Percentiles rank a stretch among this genome's conserved stretches.
phyloP scores from a whole-genome alignment of 2,329 filamentous ascomycete species.

The Venturia carpophila region DNA sequence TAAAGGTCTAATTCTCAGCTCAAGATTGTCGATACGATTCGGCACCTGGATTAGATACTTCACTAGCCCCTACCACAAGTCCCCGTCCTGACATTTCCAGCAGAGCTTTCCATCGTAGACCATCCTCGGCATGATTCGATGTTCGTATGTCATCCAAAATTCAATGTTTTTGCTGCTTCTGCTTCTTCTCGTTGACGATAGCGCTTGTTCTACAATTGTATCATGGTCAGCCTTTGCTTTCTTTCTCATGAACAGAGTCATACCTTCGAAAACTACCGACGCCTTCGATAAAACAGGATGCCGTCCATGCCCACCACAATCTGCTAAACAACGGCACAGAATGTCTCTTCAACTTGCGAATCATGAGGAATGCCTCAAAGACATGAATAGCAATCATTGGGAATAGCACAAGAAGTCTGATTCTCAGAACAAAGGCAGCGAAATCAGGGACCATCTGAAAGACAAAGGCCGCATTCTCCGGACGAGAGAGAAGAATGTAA shows the following conservation, averaged over 20 bases:
- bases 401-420: slow-evolving; percentile 40
- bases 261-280: slow-evolving; percentile 39
- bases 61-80: too few relatives aligned
- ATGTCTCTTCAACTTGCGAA: slow-evolving; percentile 42
- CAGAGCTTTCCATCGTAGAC: too few relatives aligned
- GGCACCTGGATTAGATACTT: too few relatives aligned
- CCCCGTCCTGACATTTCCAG: too few relatives aligned
- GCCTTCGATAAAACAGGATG: slow-evolving; percentile 47
- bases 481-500: slow-evolving; percentile 27
- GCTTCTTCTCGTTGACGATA: slow-evolving; percentile 9
- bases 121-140: background rate
- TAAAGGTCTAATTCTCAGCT: too few relatives aligned
- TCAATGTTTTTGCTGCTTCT: slow-evolving; percentile 8
- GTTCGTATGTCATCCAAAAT: too few relatives aligned
- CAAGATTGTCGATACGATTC: too few relatives aligned
- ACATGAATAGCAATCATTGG: slow-evolving; percentile 56
- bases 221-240: background rate
- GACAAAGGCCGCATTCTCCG: slow-evolving; percentile 35
- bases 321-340: slow-evolving; percentile 42
- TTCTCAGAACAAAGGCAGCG: slow-evolving; percentile 52
- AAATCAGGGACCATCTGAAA: slow-evolving; percentile 38
- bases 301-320: slow-evolving; percentile 49
- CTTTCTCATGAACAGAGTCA: background rate
- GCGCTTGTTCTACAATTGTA: background rate
- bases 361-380: slow-evolving; percentile 50